A percentile compares a stretch with the other conserved stretches of the same genome.
These are phyloP conservation scores for Silene noctiflora DNA, from an alignment of 179 eudicot species.

Conservation along the genomic window DNA sequence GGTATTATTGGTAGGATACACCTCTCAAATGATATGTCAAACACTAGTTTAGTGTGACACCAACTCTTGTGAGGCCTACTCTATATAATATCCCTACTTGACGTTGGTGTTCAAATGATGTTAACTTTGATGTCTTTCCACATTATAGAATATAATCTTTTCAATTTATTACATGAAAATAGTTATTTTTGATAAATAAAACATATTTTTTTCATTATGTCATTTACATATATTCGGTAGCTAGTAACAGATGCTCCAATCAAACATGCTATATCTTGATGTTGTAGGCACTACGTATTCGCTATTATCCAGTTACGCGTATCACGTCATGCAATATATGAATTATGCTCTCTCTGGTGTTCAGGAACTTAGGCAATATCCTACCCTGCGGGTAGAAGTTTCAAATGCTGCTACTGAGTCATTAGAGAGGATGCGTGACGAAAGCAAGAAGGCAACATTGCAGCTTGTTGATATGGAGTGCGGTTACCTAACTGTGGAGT, in stretches of 20 bases:
- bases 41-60: neutral
- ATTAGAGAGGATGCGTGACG: constrained; percentile 78
- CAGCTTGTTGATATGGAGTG: constrained; percentile 89
- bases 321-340: constrained; percentile 6
- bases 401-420: constrained; percentile 69
- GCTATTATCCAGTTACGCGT: neutral
- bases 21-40: neutral
- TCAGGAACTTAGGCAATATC: constrained; percentile 90
- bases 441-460: constrained; percentile 76
- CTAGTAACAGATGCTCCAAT: no score
- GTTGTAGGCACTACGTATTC: neutral
- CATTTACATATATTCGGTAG: no score
- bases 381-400: constrained; percentile 75
- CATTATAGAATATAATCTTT: no score
- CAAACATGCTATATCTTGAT: neutral
- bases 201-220: no score
- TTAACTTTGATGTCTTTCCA: neutral
- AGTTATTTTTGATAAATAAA: no score
- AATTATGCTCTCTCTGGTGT: constrained; percentile 12
- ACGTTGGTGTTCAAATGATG: neutral
- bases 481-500: constrained; percentile 78
- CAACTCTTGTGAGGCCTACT: neutral
- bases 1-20: no score
- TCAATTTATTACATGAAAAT: neutral
- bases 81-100: neutral